Percentiles rank a stretch among this genome's conserved stretches.
phyloP scores from a whole-genome alignment of 257 asterid species.

The Lavandula angustifolia region DNA sequence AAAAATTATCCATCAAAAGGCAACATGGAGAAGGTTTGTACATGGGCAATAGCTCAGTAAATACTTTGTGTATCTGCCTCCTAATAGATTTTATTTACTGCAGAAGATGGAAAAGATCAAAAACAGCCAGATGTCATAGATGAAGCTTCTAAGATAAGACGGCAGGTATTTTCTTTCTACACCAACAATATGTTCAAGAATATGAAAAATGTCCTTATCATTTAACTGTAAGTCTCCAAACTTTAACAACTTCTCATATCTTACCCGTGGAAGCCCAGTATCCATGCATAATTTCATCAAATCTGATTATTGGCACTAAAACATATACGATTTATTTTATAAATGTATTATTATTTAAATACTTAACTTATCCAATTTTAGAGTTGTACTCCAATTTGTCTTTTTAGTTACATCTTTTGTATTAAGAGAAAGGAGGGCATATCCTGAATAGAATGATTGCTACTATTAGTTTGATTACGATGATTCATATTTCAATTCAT shows the following conservation, averaged over 20 bases:
- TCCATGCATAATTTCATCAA: background rate
- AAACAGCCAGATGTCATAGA: constrained; percentile 49
- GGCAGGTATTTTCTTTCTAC: constrained; percentile 60
- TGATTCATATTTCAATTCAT: too few species aligned
- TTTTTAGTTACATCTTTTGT: too few species aligned
- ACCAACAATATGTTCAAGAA: background rate
- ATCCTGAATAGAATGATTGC: too few species aligned
- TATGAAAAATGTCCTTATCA: background rate
- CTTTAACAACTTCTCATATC: constrained; percentile 9
- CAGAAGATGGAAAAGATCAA: constrained; percentile 55
- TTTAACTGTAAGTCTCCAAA: constrained; percentile 2
- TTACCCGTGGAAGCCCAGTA: too few species aligned
- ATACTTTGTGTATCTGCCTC: constrained; percentile 11
- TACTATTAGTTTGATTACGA: too few species aligned
- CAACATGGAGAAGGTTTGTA: constrained; percentile 64
- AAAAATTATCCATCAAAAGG: constrained; percentile 72
- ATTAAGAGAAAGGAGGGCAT: too few species aligned
- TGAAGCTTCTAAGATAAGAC: constrained; percentile 58
- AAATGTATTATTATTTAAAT: too few species aligned
- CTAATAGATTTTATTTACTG: constrained; percentile 31
- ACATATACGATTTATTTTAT: too few species aligned
- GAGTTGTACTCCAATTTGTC: too few species aligned
- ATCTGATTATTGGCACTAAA: background rate
- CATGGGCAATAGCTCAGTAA: constrained; percentile 18
- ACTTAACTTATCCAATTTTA: too few species aligned